Conservation (phyloP, 2,329 filamentous ascomycete genomes). For the Colletotrichum horii region DNA sequence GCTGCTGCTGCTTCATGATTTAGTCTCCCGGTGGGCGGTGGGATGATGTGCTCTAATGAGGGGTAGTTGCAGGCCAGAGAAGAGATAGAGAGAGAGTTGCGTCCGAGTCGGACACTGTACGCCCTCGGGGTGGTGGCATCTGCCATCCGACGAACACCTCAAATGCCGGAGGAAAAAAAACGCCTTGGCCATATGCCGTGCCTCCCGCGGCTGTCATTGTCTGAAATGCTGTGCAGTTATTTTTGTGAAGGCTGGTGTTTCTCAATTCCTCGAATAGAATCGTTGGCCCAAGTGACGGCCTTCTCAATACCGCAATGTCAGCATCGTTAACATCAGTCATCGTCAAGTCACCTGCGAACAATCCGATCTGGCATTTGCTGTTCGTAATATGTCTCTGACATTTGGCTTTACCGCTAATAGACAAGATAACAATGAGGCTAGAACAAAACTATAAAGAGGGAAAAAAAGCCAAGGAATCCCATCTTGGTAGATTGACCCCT, state of each 20-base stretch:
- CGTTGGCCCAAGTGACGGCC: not conserved
- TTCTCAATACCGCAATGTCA: not conserved
- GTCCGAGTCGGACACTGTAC: not conserved
- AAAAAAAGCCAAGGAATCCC: not conserved
- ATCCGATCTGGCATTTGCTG: not conserved
- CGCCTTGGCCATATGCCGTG: not conserved
- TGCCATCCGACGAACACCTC: not conserved
- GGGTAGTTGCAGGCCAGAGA: not conserved
- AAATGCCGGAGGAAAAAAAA: not conserved
- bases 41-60: not conserved
- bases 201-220: not conserved
- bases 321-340: not conserved
- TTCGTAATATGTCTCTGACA: not conserved
- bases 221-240: not conserved
- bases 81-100: not conserved
- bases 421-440: not conserved
- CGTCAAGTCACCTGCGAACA: not conserved
- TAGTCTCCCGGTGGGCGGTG: not conserved
- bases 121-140: not conserved
- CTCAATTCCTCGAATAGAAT: not conserved
- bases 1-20: not conserved
- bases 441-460: not conserved
- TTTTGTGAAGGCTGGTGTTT: not conserved
- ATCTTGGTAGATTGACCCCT: not conserved
- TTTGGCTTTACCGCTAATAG: not conserved